Percentiles rank a stretch among this genome's conserved stretches.
Conservation (phyloP, 192 early-diverging fungal species). For the Chytriomyces sp. region DNA sequence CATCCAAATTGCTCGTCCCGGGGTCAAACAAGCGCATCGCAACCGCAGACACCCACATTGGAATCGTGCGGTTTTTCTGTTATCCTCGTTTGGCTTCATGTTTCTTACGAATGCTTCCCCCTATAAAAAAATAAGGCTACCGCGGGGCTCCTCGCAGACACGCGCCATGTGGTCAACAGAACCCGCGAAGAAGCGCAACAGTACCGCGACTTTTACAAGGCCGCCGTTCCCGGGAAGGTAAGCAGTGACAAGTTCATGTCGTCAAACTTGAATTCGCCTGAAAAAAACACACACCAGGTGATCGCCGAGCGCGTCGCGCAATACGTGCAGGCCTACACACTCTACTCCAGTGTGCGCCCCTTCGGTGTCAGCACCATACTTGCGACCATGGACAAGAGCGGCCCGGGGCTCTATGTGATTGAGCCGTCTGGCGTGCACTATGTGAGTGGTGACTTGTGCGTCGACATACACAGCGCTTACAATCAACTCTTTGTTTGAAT, state of each 20-base stretch:
- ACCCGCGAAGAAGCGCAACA: slow-evolving; percentile 88
- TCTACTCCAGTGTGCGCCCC: slow-evolving; percentile 93
- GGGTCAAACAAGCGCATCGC: slow-evolving; percentile 91
- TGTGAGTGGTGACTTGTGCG: slow-evolving; percentile 48
- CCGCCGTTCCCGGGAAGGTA: slow-evolving; percentile 83
- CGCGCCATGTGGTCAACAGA: slow-evolving; percentile 83
- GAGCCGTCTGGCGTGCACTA: slow-evolving; percentile 97
- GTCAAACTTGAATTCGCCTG: slow-evolving; percentile 1
- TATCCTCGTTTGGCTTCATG: neutral
- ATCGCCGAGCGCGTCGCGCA: slow-evolving; percentile 91
- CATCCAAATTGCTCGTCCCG: slow-evolving; percentile 92
- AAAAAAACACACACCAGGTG: slow-evolving; percentile 44
- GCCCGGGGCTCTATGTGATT: slow-evolving; percentile 89
- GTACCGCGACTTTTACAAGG: slow-evolving; percentile 84
- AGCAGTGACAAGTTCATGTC: neutral
- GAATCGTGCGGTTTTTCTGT: slow-evolving; percentile 68
- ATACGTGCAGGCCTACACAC: slow-evolving; percentile 95
- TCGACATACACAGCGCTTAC: neutral
- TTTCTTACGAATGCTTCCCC: neutral
- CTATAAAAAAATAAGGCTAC: slow-evolving; percentile 59
- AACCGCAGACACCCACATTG: slow-evolving; percentile 89
- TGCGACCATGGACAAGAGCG: slow-evolving; percentile 75
- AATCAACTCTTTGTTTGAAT: neutral
- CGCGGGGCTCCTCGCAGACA: slow-evolving; percentile 92
- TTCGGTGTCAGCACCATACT: slow-evolving; percentile 89